These are phyloP conservation scores for Coemansia sp. DNA, from an alignment of 192 early-diverging fungal genomes.

Conservation along the genomic window DNA sequence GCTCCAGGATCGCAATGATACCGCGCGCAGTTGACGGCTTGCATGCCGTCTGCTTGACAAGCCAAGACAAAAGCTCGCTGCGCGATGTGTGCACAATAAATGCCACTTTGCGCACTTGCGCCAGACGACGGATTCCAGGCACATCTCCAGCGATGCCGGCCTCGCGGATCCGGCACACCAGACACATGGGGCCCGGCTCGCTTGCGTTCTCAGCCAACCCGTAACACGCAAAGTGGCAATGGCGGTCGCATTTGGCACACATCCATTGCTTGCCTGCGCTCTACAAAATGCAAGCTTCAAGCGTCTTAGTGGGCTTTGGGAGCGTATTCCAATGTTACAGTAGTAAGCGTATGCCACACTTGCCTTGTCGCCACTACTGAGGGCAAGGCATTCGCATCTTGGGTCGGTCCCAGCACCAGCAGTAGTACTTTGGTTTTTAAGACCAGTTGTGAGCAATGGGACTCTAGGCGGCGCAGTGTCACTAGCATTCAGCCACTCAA, in stretches of 20 bases:
- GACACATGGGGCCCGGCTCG: constrained; percentile 6
- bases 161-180: constrained; percentile 19
- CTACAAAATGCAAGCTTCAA: neutral
- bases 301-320: neutral
- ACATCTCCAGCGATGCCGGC: neutral
- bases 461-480: neutral
- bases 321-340: neutral
- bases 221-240: constrained; percentile 27
- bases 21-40: neutral
- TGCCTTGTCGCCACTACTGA: constrained; percentile 10
- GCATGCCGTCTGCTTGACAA: constrained; percentile 9
- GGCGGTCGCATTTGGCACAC: constrained; percentile 32
- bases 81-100: neutral
- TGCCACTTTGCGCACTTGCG: constrained; percentile 15
- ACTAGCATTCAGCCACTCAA: neutral
- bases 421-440: no score
- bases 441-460: no score
- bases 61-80: neutral
- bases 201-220: neutral
- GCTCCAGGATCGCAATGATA: neutral
- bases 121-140: constrained; percentile 11
- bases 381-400: constrained; percentile 13
- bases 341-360: neutral
- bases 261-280: constrained; percentile 13
- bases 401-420: no score